These are phyloP conservation scores for Fusarium musae DNA, from an alignment of 2,329 filamentous ascomycete species.

Conservation along the genomic window DNA sequence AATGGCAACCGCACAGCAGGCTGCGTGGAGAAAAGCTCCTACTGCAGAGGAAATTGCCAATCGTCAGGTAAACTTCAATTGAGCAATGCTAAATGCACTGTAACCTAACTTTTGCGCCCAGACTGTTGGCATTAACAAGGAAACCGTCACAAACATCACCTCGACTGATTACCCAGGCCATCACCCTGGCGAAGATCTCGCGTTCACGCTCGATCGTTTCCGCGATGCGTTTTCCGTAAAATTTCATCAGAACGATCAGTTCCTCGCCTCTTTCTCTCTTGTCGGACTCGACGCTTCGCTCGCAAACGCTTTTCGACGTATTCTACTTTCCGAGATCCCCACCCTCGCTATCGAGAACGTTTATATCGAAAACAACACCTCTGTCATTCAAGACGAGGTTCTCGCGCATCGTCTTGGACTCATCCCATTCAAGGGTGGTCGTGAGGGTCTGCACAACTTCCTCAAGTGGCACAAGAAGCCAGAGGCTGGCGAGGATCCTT, in stretches of 20 bases:
- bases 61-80: slow-evolving; percentile 64
- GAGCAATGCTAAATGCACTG: neutral
- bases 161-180: slow-evolving; percentile 94
- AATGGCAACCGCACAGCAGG: slow-evolving; percentile 51
- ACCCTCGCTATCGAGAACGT: slow-evolving; percentile 94
- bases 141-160: slow-evolving; percentile 89
- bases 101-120: slow-evolving; percentile 51
- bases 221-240: slow-evolving; percentile 75
- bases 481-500: slow-evolving; percentile 68
- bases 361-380: slow-evolving; percentile 96
- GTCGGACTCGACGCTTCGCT: slow-evolving; percentile 91
- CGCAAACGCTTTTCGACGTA: slow-evolving; percentile 96
- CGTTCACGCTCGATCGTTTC: slow-evolving; percentile 82
- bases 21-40: slow-evolving; percentile 52
- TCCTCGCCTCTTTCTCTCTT: slow-evolving; percentile 88
- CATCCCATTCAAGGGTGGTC: slow-evolving; percentile 85
- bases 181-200: slow-evolving; percentile 86
- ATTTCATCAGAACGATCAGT: slow-evolving; percentile 84
- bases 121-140: slow-evolving; percentile 87
- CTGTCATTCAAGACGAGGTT: slow-evolving; percentile 97
- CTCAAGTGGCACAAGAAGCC: slow-evolving; percentile 85
- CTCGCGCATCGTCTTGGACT: slow-evolving; percentile 90
- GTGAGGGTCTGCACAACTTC: slow-evolving; percentile 78
- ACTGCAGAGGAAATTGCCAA: slow-evolving; percentile 68
- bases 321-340: slow-evolving; percentile 92